Conservation (phyloP, 2,329 filamentous ascomycete species). For the Colletotrichum sp. region DNA sequence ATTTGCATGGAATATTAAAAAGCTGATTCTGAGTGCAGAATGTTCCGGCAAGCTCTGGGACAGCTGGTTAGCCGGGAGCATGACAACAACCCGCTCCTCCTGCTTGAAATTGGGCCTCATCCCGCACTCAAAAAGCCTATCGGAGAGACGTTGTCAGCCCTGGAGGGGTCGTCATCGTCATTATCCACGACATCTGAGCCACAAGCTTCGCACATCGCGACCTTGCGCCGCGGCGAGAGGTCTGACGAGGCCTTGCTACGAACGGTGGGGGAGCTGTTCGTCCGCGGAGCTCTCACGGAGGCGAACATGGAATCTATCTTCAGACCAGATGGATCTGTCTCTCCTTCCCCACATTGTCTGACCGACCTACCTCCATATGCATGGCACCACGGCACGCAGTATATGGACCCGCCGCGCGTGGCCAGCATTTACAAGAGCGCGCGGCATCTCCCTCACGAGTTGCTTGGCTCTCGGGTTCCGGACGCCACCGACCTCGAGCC, state of each 20-base stretch:
- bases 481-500: background rate
- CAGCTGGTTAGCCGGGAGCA: background rate
- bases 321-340: background rate
- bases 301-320: background rate
- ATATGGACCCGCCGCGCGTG: background rate
- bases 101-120: conserved; percentile 26
- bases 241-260: background rate
- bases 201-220: background rate
- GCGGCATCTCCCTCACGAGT: background rate
- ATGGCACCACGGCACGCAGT: background rate
- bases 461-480: background rate
- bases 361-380: background rate
- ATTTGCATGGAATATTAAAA: background rate
- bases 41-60: background rate
- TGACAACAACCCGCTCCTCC: background rate
- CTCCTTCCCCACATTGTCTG: background rate
- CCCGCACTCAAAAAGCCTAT: conserved; percentile 21
- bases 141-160: background rate
- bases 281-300: background rate
- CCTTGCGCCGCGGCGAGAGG: conserved; percentile 6
- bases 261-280: conserved; percentile 6
- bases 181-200: background rate
- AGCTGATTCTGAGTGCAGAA: background rate
- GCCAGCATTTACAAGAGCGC: background rate
- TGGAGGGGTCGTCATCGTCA: background rate